Conservation (phyloP, 2,329 filamentous ascomycete genomes). For the Claviceps fusiformis region DNA sequence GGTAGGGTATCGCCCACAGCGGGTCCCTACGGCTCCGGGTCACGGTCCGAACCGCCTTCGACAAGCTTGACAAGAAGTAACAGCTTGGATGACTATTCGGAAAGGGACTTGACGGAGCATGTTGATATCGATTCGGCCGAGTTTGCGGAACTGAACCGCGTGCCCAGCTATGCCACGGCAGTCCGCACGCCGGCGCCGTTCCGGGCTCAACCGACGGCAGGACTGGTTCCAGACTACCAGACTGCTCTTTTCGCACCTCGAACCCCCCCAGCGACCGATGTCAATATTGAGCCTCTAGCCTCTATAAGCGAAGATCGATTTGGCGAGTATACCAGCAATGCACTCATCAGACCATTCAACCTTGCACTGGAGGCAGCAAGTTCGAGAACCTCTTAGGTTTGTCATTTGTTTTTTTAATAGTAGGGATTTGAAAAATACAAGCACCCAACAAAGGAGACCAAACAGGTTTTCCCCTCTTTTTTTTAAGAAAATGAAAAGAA, state of each 20-base stretch:
- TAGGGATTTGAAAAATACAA: too few species aligned
- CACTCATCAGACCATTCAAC: not conserved
- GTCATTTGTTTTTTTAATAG: too few species aligned
- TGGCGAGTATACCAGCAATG: constrained; percentile 9
- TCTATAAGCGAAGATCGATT: constrained; percentile 20
- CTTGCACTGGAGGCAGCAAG: not conserved
- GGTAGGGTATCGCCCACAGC: constrained; percentile 31
- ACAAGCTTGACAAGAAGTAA: constrained; percentile 38
- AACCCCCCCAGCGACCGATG: constrained; percentile 28
- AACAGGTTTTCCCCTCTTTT: not conserved
- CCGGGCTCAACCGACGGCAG: constrained; percentile 32
- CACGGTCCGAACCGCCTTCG: constrained; percentile 30
- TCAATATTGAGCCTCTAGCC: constrained; percentile 14
- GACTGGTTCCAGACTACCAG: constrained; percentile 51
- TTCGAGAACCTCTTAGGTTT: not conserved
- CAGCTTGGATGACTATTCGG: constrained; percentile 37
- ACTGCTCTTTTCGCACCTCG: constrained; percentile 42
- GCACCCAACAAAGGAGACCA: not conserved
- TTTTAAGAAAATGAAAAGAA: not conserved
- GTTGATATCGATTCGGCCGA: constrained; percentile 44
- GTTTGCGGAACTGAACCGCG: constrained; percentile 53
- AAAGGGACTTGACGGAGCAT: constrained; percentile 42
- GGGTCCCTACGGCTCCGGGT: constrained; percentile 19
- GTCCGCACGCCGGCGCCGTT: constrained; percentile 49
- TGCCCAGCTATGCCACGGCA: constrained; percentile 66